These are phyloP conservation scores for Colletotrichum sublineola DNA, from an alignment of 2,329 filamentous ascomycete genomes.

Conservation along the genomic window DNA sequence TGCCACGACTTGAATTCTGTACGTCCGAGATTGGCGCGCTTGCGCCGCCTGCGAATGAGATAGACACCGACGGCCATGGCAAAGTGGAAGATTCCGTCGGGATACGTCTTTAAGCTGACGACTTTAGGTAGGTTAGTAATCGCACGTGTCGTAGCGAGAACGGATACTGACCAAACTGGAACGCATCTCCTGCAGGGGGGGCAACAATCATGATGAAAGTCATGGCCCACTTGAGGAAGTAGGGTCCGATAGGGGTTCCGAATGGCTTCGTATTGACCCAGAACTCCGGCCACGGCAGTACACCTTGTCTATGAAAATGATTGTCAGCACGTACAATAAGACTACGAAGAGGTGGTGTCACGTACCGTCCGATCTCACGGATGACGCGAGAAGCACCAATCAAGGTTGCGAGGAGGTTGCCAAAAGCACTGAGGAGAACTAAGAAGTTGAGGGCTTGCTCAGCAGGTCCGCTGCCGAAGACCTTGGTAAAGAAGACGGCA, in stretches of 20 bases:
- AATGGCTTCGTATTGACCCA: slow-evolving; percentile 75
- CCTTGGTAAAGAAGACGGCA: slow-evolving; percentile 69
- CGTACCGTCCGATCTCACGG: slow-evolving; percentile 68
- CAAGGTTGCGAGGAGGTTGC: slow-evolving; percentile 68
- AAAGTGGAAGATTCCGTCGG: slow-evolving; percentile 68
- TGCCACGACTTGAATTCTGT: slow-evolving; percentile 72
- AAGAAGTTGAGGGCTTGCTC: slow-evolving; percentile 69
- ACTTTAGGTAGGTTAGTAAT: slow-evolving; percentile 54
- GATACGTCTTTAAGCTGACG: slow-evolving; percentile 71
- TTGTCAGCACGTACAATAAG: background rate
- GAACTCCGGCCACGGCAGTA: slow-evolving; percentile 70
- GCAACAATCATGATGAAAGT: slow-evolving; percentile 72
- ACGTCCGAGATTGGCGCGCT: slow-evolving; percentile 59
- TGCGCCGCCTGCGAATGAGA: slow-evolving; percentile 67
- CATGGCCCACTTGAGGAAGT: slow-evolving; percentile 68
- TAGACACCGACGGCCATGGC: slow-evolving; percentile 69
- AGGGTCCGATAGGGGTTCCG: slow-evolving; percentile 72
- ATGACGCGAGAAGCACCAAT: slow-evolving; percentile 69
- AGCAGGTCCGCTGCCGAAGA: slow-evolving; percentile 66
- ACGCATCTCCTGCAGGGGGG: slow-evolving; percentile 73
- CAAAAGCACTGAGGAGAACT: slow-evolving; percentile 69
- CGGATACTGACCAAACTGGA: slow-evolving; percentile 64
- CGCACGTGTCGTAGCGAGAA: accelerated
- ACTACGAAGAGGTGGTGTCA: background rate
- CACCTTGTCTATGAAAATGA: slow-evolving; percentile 61